Percentiles rank a stretch among this genome's conserved stretches.
These are phyloP conservation scores for Halenospora varia DNA, from an alignment of 495 filamentous ascomycete genomes.

Conservation along the genomic window DNA sequence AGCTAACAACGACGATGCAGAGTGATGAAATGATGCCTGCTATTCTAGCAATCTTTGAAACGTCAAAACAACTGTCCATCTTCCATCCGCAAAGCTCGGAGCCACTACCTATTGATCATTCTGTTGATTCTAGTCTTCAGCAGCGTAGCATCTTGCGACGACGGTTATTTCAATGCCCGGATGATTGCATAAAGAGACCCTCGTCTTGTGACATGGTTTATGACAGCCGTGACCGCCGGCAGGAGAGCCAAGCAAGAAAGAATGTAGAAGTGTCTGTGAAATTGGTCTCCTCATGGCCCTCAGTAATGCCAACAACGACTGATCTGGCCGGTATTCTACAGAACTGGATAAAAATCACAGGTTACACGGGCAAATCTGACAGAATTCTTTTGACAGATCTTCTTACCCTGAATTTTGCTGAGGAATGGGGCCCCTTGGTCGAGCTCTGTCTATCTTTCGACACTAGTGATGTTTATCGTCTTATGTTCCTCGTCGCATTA, in stretches of 20 bases:
- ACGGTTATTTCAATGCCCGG: too few relatives aligned
- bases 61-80: too few relatives aligned
- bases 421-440: slow-evolving; percentile 41
- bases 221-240: slow-evolving; percentile 2
- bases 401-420: slow-evolving; percentile 30
- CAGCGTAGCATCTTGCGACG: too few relatives aligned
- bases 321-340: slow-evolving; percentile 32
- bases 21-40: too few relatives aligned
- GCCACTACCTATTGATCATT: too few relatives aligned
- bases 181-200: too few relatives aligned
- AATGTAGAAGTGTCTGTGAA: slow-evolving; percentile 25
- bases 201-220: too few relatives aligned
- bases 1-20: too few relatives aligned
- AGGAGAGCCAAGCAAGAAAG: neutral
- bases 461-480: slow-evolving; percentile 22
- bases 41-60: too few relatives aligned
- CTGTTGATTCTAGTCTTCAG: too few relatives aligned
- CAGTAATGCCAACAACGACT: slow-evolving; percentile 17
- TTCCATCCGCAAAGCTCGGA: too few relatives aligned
- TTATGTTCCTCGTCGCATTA: slow-evolving; percentile 42
- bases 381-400: slow-evolving; percentile 27
- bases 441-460: slow-evolving; percentile 23
- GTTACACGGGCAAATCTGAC: slow-evolving; percentile 31
- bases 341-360: slow-evolving; percentile 35
- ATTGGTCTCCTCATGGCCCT: slow-evolving; percentile 28